A percentile compares a stretch with the other conserved stretches of the same genome.
These are phyloP conservation scores for Lactarius hengduanensis DNA, from an alignment of 768 basidiomycete genomes.

Conservation along the genomic window DNA sequence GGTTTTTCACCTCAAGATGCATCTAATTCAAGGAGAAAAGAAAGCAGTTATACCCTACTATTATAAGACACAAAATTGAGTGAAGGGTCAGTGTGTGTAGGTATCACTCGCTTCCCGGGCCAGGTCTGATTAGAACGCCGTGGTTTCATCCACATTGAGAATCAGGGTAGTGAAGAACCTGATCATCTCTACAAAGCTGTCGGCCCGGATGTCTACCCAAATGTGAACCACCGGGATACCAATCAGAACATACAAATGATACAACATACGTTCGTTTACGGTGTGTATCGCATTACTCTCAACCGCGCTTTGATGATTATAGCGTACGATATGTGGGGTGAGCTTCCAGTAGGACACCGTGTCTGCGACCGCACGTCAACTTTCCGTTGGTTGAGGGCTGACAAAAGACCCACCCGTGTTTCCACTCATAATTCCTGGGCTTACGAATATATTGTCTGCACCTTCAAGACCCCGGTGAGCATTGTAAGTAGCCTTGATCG, in stretches of 20 bases:
- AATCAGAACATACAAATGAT: neutral
- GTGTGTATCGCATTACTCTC: conserved; percentile 34
- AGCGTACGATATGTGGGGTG: conserved; percentile 48
- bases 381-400: no score
- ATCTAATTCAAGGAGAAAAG: no score
- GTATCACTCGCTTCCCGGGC: no score
- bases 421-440: conserved; percentile 39
- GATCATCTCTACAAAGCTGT: conserved; percentile 43
- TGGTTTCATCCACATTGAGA: conserved; percentile 44
- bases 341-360: conserved; percentile 48
- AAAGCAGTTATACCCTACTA: no score
- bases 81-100: no score
- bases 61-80: no score
- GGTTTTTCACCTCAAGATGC: no score
- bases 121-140: neutral
- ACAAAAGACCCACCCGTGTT: conserved; percentile 36
- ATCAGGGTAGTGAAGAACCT: conserved; percentile 46
- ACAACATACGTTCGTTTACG: conserved; percentile 35
- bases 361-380: conserved; percentile 33
- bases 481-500: conserved; percentile 40
- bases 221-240: neutral
- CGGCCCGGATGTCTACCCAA: conserved; percentile 35
- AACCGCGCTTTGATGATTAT: conserved; percentile 34
- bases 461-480: conserved; percentile 33
- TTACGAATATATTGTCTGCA: conserved; percentile 35